phyloP scores from a whole-genome alignment of 1,139 yeast genomes.

The Blastobotrys elegans region DNA sequence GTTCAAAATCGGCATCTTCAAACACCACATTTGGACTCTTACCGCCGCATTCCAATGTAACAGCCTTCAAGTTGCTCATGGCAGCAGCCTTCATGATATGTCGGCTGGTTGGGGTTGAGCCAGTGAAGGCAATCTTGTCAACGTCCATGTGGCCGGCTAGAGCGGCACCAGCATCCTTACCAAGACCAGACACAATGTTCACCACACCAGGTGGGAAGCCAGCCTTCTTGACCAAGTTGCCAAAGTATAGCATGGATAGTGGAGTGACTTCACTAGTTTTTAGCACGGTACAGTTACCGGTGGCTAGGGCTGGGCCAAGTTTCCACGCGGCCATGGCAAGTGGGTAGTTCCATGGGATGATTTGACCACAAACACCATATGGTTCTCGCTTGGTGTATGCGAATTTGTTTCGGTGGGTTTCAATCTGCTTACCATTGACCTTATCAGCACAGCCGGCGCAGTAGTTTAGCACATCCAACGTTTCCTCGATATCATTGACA shows the following conservation, averaged over 20 bases:
- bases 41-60: conserved; percentile 81
- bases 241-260: conserved; percentile 64
- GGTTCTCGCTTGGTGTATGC: conserved; percentile 68
- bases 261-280: conserved; percentile 81
- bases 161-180: conserved; percentile 69
- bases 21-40: conserved; percentile 77
- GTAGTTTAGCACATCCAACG: conserved; percentile 46
- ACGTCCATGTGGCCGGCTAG: conserved; percentile 62
- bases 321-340: conserved; percentile 71
- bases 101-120: conserved; percentile 74
- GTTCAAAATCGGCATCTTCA: conserved; percentile 62
- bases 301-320: conserved; percentile 71
- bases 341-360: conserved; percentile 92
- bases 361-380: conserved; percentile 81
- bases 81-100: conserved; percentile 67
- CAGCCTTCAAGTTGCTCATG: conserved; percentile 63
- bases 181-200: conserved; percentile 71
- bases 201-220: conserved; percentile 79
- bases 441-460: conserved; percentile 87
- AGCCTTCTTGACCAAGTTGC: conserved; percentile 58
- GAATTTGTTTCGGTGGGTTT: conserved; percentile 54
- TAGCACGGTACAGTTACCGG: conserved; percentile 71
- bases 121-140: conserved; percentile 78
- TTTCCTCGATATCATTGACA: conserved; percentile 54
- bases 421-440: conserved; percentile 62